Conservation (phyloP, 257 asterid genomes). For the Hygrophila difformis region DNA sequence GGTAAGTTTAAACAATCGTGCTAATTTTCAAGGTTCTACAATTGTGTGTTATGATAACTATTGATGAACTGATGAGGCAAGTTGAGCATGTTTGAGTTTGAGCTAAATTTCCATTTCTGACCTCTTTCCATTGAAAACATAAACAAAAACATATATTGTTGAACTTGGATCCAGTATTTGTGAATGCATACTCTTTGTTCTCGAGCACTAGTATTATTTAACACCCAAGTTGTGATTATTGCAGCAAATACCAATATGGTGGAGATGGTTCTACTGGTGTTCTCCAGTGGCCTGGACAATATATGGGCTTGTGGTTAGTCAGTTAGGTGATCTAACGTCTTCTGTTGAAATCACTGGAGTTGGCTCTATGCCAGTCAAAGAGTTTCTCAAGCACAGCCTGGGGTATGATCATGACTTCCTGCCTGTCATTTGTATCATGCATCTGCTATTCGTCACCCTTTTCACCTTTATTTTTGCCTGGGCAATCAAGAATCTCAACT, state of each 20-base stretch:
- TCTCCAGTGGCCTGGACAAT: conserved; percentile 46
- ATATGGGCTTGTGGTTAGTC: conserved; percentile 34
- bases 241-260: conserved; percentile 50
- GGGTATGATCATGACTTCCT: conserved; percentile 40
- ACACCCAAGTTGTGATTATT: no score
- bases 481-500: conserved; percentile 42
- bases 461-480: conserved; percentile 28
- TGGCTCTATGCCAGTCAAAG: conserved; percentile 20
- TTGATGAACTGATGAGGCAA: no score
- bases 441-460: conserved; percentile 30
- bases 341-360: conserved; percentile 32
- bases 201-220: no score
- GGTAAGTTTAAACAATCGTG: conserved; percentile 14
- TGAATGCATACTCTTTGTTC: no score
- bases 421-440: conserved; percentile 32
- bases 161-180: no score
- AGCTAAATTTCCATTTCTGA: no score
- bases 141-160: no score
- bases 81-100: no score
- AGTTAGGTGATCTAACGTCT: conserved; percentile 27
- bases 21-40: background rate
- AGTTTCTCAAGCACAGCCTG: conserved; percentile 19
- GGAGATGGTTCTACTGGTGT: conserved; percentile 59
- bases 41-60: background rate
- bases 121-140: no score